Base-by-base conservation (phyloP, 1,284 basidiomycete genomes). In the Ustilago tritici region DNA sequence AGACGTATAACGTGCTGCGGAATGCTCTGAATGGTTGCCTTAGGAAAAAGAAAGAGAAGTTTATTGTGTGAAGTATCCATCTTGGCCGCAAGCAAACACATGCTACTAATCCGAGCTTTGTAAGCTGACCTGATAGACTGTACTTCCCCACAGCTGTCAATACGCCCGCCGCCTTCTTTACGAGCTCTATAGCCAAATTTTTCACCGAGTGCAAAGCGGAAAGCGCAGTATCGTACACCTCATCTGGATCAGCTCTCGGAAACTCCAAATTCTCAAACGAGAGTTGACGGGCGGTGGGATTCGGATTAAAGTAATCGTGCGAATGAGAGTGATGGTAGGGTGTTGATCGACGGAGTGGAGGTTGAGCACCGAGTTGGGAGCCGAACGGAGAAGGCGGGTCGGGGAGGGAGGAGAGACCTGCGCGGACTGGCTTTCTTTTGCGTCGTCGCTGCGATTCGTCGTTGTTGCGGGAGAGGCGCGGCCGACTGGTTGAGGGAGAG, bases 331-430 rank as follows among this genome's bases (percentile, higher is more conserved):
- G 69, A 31, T 40, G 12, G 36, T 65, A 62, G 0, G 69, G 59
- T 8, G 63, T 59, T 2, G 69, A 64, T 6, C 62, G 55, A 14
- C 2, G 32, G 2, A 17, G 54, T 28, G n/a, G 53, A 3, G 14
- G 28, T n/a, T 2, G 43, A 31, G 8, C 23, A 9, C 50, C 55
- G 6, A 71, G 69, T 5, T 71, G 69, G 0, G 46, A 41, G 8
- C 69, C 69, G 31, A 71, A 71, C 0, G 69, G 69, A 23, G 40
- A 65, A 8, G 69, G 69, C 4, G 62, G 55, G 0, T 46, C 34
- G 4, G 55, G 31, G 3, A 71, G 69, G 43, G 38, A 46, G 3
- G 63, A 47, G 6, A 65, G 59, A 7, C 69, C 63, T 8, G 15
- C 23, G 11, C 63, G 69, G 40, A 57, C 15, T 47, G 46, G 19